Evolutionary conservation across 441 rosid genomes (phyloP), one percentile per base, ranked within the genome.

Genomic region (Hura crepitans): DNA sequence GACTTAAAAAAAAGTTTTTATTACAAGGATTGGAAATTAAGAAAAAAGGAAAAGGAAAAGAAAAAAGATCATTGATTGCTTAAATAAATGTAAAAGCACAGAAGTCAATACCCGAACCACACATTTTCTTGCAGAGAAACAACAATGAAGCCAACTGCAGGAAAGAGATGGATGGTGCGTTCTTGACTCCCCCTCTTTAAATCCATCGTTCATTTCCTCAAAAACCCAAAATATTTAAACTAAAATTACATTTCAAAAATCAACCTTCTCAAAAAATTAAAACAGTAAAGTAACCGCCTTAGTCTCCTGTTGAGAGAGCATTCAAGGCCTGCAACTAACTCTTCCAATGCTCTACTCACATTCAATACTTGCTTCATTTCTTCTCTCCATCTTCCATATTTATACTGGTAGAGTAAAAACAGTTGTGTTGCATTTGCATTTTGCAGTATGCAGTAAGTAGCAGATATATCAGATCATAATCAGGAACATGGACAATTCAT

Each of bases 21-120:
- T 60, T 47, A 25, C 49, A 22, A 68, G 43, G 18, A 33, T 17
- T 22, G 27, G 33, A 59, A 59, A n/a, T 7, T 49, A 37, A 15
- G 0, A 69, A 25, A 74, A 64, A 13, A n/a, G 9, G 69, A 59
- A 63, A 66, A 13, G 53, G 42, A 35, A 55, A 25, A 59, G 42
- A 55, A 35, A 66, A 37, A 54, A 42, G 28, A 65, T 30, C 69
- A 47, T 66, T 64, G 60, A 80, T 73, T 62, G 73, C 76, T 37
- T 23, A 49, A 0, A 65, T 47, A 72, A 39, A 74, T 66, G 39
- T 46, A 70, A 27, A 31, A 63, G 66, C 84, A 80, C 77, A 77
- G 91, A 89, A 93, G 98, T 93, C 98, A 93, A 91, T 93, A 79
- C 98, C 97, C 98, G 98, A 93, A 93, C 98, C 98, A 86, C 83